Percentiles rank a stretch among this genome's conserved stretches.
Evolutionary conservation across 2,329 filamentous ascomycete genomes (phyloP).

Genomic region (Chalaropsis ovoidea): DNA sequence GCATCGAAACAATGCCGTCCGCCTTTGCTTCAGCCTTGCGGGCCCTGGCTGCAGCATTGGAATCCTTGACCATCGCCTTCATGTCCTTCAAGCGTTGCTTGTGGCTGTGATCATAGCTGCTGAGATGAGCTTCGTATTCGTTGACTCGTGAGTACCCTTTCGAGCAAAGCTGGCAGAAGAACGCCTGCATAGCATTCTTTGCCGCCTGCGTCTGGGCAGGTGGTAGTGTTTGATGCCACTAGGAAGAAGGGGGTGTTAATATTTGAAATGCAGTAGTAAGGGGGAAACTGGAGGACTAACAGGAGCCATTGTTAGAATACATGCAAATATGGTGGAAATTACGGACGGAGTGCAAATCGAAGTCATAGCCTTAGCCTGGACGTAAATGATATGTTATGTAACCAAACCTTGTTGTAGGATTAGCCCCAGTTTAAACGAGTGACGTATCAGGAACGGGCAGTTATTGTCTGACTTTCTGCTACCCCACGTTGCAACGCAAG

Average conservation of each 20-base stretch:
- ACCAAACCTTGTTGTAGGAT: neutral
- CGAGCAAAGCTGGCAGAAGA: constrained; percentile 78
- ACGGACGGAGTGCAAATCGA: neutral
- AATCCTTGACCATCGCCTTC: constrained; percentile 70
- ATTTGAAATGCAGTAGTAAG: neutral
- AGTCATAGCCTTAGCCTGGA: neutral
- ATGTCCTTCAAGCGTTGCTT: constrained; percentile 82
- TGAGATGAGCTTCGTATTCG: constrained; percentile 90
- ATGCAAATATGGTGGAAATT: neutral
- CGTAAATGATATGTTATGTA: neutral
- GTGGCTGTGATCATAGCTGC: constrained; percentile 91
- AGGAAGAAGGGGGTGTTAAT: constrained; percentile 13
- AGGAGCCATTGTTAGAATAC: constrained; percentile 14
- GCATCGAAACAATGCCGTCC: constrained; percentile 58
- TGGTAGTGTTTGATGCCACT: constrained; percentile 50
- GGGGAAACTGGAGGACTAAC: neutral
- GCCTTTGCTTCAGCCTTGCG: constrained; percentile 62
- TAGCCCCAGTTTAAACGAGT: constrained; percentile 12
- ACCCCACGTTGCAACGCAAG: neutral
- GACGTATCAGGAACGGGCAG: neutral
- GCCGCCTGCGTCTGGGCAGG: constrained; percentile 53
- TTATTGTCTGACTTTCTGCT: constrained; percentile 2
- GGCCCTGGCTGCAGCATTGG: constrained; percentile 53
- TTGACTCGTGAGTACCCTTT: constrained; percentile 94
- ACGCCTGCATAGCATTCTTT: constrained; percentile 66